A percentile compares a stretch with the other conserved stretches of the same genome.
Conservation (phyloP, 2,329 filamentous ascomycete species). For the Cladorrhinum sp. region DNA sequence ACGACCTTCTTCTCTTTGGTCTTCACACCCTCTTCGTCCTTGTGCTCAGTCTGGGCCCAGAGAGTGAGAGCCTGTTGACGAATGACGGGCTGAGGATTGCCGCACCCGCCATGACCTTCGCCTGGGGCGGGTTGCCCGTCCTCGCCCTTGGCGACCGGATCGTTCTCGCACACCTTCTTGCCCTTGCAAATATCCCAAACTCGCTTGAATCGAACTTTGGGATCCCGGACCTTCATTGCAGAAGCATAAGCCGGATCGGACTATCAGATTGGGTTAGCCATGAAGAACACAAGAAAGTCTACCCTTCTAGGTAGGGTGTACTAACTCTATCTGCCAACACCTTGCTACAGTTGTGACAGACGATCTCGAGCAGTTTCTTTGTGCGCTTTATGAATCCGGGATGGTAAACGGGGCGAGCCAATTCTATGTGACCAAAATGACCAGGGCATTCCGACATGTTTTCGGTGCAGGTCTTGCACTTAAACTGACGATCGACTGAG, state of each 20-base stretch:
- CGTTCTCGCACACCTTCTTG: slow-evolving; percentile 79
- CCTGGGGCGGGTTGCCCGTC: slow-evolving; percentile 61
- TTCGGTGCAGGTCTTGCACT: slow-evolving; percentile 94
- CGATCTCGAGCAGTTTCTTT: slow-evolving; percentile 97
- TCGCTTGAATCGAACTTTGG: slow-evolving; percentile 88
- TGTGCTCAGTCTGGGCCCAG: slow-evolving; percentile 70
- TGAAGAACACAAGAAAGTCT: slow-evolving; percentile 37
- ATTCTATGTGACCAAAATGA: slow-evolving; percentile 97
- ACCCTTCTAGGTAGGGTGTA: slow-evolving; percentile 51
- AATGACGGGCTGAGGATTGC: slow-evolving; percentile 84
- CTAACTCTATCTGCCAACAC: slow-evolving; percentile 97
- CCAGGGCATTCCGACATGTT: slow-evolving; percentile 94
- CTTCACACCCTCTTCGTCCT: slow-evolving; percentile 71
- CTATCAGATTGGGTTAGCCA: slow-evolving; percentile 64
- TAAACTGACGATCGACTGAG: slow-evolving; percentile 92
- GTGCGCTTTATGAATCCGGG: slow-evolving; percentile 96
- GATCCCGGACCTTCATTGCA: slow-evolving; percentile 81
- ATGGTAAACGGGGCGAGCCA: slow-evolving; percentile 94
- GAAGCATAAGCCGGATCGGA: slow-evolving; percentile 78
- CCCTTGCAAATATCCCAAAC: slow-evolving; percentile 92
- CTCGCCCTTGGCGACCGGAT: slow-evolving; percentile 63
- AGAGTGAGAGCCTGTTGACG: slow-evolving; percentile 83
- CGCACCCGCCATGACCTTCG: slow-evolving; percentile 81
- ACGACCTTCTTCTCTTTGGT: slow-evolving; percentile 77
- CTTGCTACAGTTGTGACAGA: slow-evolving; percentile 98